Conservation (phyloP, 768 basidiomycete species). For the Lentinula boryana region DNA sequence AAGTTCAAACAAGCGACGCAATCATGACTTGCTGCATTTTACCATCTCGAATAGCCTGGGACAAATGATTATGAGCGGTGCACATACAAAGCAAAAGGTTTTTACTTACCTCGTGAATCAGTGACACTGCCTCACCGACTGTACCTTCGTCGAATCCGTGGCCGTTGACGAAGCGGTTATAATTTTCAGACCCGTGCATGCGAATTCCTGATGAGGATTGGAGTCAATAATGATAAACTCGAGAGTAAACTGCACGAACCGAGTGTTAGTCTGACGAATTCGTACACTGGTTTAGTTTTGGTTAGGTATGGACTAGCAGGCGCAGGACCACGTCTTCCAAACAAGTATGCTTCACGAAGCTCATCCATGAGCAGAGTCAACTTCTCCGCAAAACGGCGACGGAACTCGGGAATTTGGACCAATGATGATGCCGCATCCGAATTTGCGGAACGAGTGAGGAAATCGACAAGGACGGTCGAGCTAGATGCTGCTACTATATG, state of each 20-base stretch:
- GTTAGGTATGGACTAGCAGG: conserved; percentile 67
- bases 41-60: conserved; percentile 44
- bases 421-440: conserved; percentile 23
- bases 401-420: conserved; percentile 43
- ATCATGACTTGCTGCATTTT: conserved; percentile 38
- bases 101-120: conserved; percentile 60
- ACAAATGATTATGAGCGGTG: background rate
- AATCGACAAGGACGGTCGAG: conserved; percentile 59
- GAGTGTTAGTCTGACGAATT: conserved; percentile 64
- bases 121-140: conserved; percentile 63
- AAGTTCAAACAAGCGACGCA: background rate
- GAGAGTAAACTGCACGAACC: conserved; percentile 28
- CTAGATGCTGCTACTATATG: conserved; percentile 58
- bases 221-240: background rate
- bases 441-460: conserved; percentile 36
- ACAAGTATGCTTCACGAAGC: conserved; percentile 52
- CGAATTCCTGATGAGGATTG: conserved; percentile 23
- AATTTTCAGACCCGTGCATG: conserved; percentile 79
- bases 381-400: conserved; percentile 43
- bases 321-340: conserved; percentile 50
- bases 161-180: conserved; percentile 52
- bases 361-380: conserved; percentile 38
- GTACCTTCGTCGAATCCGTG: conserved; percentile 63
- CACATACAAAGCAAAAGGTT: background rate
- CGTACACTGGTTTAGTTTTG: conserved; percentile 67